Evolutionary conservation across 2,329 filamentous ascomycete genomes (phyloP).

Genomic region (Sarocladium strictum): DNA sequence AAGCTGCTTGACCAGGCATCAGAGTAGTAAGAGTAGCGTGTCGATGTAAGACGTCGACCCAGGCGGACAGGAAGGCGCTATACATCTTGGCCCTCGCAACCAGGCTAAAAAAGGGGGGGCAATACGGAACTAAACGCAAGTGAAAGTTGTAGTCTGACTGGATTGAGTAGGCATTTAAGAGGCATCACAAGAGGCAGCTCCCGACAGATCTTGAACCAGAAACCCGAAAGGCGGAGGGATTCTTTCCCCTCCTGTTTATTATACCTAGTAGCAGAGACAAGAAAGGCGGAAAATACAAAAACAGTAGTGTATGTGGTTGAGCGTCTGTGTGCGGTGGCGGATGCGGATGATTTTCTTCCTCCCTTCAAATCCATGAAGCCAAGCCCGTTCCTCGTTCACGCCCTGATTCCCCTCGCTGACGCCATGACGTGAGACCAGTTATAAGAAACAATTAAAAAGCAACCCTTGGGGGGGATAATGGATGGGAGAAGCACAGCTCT

Average conservation of each 20-base stretch:
- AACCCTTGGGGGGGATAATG: neutral
- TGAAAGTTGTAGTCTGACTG: no score
- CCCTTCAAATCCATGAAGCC: constrained; percentile 9
- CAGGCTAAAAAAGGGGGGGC: no score
- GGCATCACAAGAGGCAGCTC: no score
- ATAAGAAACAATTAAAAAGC: neutral
- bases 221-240: neutral
- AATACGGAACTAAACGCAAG: no score
- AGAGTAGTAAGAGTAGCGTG: no score
- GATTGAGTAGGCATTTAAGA: no score
- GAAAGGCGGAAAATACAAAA: constrained; percentile 1
- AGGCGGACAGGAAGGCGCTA: no score
- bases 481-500: neutral
- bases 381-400: neutral
- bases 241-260: neutral
- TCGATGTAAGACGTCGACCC: no score
- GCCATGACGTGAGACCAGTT: neutral
- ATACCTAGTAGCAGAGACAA: constrained; percentile 9
- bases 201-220: neutral
- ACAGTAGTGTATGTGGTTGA: neutral
- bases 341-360: neutral
- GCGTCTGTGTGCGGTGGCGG: neutral
- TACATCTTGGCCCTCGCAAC: no score
- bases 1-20: no score
- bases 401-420: constrained; percentile 4